Evolutionary conservation across 352 stramenopile genomes (phyloP).

Genomic region (Phytophthora pini): DNA sequence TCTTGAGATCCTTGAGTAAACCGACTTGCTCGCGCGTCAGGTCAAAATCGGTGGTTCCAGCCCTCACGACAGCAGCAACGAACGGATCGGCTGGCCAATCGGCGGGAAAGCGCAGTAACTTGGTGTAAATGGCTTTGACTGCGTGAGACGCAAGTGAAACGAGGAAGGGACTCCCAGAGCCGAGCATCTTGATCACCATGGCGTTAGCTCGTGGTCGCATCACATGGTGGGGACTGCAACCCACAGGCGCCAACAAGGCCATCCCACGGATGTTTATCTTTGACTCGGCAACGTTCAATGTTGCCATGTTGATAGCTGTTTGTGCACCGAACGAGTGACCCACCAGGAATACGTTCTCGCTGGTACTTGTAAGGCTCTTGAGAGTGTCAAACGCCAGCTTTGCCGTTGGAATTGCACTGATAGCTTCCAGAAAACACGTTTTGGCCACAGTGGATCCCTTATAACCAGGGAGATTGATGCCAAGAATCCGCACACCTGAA

Average conservation of each 20-base stretch:
- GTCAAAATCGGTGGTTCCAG: slow-evolving; percentile 49
- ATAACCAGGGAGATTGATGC: slow-evolving; percentile 40
- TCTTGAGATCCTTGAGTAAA: slow-evolving; percentile 8
- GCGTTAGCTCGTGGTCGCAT: slow-evolving; percentile 42
- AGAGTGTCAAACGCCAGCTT: slow-evolving; percentile 35
- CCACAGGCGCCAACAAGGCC: slow-evolving; percentile 42
- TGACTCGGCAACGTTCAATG: slow-evolving; percentile 23
- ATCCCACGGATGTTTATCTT: slow-evolving; percentile 33
- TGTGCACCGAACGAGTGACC: slow-evolving; percentile 60
- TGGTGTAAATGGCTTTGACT: slow-evolving; percentile 47
- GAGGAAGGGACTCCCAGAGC: slow-evolving; percentile 24
- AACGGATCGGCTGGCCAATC: slow-evolving; percentile 34
- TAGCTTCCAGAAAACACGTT: slow-evolving; percentile 32
- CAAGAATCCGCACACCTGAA: slow-evolving; percentile 28
- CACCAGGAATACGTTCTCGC: slow-evolving; percentile 43
- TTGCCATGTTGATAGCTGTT: slow-evolving; percentile 49
- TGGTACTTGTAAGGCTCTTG: slow-evolving; percentile 8
- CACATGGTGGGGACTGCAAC: slow-evolving; percentile 47
- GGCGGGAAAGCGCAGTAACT: slow-evolving; percentile 39
- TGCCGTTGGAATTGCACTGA: slow-evolving; percentile 40
- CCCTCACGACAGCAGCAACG: slow-evolving; percentile 42
- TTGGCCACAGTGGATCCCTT: slow-evolving; percentile 29
- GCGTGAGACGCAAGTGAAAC: slow-evolving; percentile 9
- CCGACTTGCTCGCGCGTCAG: slow-evolving; percentile 33
- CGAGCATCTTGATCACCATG: slow-evolving; percentile 34